Evolutionary conservation across 768 basidiomycete species (phyloP).

Genomic region (Leucocoprinus leucothites): DNA sequence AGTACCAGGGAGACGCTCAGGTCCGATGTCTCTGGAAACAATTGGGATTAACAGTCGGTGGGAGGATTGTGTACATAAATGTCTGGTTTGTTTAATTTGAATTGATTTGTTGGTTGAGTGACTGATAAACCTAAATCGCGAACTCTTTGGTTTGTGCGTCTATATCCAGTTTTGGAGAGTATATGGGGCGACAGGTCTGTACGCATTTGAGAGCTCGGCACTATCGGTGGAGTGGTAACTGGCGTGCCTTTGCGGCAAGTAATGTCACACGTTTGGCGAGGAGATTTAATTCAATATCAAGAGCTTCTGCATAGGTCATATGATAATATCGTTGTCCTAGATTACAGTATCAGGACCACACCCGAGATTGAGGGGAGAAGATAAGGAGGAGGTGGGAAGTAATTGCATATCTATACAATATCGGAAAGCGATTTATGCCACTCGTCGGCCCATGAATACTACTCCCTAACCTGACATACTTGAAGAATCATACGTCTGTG

Average conservation of each 20-base stretch:
- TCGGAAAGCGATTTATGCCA: background rate
- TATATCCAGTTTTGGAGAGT: background rate
- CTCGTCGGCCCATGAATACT: too few relatives aligned
- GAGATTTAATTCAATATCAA: background rate
- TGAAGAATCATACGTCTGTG: too few relatives aligned
- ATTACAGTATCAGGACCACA: background rate
- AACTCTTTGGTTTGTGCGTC: too few relatives aligned
- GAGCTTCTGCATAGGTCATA: background rate
- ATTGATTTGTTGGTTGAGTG: too few relatives aligned
- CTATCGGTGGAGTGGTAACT: background rate
- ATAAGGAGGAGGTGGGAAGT: background rate
- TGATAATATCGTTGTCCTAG: constrained; percentile 4
- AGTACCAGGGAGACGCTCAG: background rate
- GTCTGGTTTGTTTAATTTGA: too few relatives aligned
- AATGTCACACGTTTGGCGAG: background rate
- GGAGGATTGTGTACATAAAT: background rate
- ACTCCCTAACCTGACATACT: too few relatives aligned
- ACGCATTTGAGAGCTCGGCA: background rate
- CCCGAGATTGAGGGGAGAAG: background rate
- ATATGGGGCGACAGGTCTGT: background rate
- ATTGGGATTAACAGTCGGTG: background rate
- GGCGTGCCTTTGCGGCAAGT: background rate
- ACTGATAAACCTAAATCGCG: too few relatives aligned
- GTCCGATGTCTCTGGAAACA: background rate
- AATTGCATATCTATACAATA: too few relatives aligned